Base-by-base conservation (phyloP, 345 rosid genomes). In the Garcia nutans region DNA sequence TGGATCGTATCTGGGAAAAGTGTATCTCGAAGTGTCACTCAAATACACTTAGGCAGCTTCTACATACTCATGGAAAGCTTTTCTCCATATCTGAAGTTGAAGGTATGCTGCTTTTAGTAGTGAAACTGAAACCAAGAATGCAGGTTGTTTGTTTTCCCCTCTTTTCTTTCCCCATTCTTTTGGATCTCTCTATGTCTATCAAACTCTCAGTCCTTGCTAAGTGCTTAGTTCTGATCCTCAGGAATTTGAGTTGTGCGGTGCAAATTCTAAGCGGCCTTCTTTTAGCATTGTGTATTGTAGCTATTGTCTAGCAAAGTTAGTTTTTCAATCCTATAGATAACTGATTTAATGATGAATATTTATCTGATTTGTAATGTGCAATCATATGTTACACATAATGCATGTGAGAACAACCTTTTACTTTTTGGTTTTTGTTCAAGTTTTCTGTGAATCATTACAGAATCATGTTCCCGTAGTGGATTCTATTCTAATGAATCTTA, bases 1-100 rank as follows among this genome's bases (percentile, higher is more conserved):
- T 96, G 62, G 86, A 84, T 42, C 79, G 72, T 44, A 87, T 96
- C 31, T 96, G 99, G 99, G 87, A 78, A 54, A 89, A 84, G 72
- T 91, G 97, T 81, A 90, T 96, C 76, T 92, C 86, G 73, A 91
- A 79, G 82, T 96, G 99, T 77, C 98, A 96, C 83, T 96, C 98
- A 12, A 93, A 88, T 84, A 93, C 98, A 67, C 78, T 96, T 75
- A 87, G 89, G 84, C 94, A 88, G 83, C 87, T 96, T n/a, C 88
- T 96, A 57, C 89, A 72, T 82, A 82, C 87, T 61, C 88, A 96
- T 79, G 94, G 93, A 78, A 93, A 84, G 86, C 96, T 96, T 78
- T 82, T 91, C 78, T 91, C 98, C 31, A 86, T 92, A 70, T 79
- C 94, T 77, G 97, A 93, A 82, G 86, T 85, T 44, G 93, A 91